Conservation (phyloP, 345 rosid species). For the Populus euphratica region DNA sequence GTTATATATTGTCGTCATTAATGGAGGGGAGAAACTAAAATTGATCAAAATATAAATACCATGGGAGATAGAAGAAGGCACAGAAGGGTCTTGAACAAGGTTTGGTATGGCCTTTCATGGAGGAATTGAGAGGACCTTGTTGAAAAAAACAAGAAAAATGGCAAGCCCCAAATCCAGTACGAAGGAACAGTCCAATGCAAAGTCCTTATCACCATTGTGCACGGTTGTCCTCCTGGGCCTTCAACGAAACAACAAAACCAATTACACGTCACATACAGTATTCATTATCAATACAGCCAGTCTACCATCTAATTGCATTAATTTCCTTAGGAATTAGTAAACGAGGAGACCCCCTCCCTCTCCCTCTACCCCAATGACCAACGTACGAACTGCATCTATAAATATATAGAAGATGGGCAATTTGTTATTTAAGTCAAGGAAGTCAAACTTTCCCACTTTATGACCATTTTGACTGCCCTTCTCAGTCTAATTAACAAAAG, state of each 20-base stretch:
- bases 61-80: constrained; percentile 46
- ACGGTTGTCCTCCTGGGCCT: constrained; percentile 51
- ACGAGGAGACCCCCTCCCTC: no score
- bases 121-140: constrained; percentile 60
- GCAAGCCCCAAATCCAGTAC: constrained; percentile 61
- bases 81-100: constrained; percentile 33
- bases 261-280: neutral
- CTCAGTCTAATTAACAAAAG: neutral
- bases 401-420: no score
- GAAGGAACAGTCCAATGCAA: constrained; percentile 65
- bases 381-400: no score
- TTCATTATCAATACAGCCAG: no score
- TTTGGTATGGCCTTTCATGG: constrained; percentile 46
- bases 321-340: no score
- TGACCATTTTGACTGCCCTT: neutral
- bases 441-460: neutral
- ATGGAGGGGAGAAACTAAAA: neutral
- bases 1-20: neutral
- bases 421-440: neutral
- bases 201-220: constrained; percentile 59
- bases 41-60: constrained; percentile 21
- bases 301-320: no score
- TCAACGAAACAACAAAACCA: neutral
- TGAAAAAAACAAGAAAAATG: constrained; percentile 63
- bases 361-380: no score